Evolutionary conservation across 805 yeast genomes (phyloP).

Genomic region (Candida berthetii): DNA sequence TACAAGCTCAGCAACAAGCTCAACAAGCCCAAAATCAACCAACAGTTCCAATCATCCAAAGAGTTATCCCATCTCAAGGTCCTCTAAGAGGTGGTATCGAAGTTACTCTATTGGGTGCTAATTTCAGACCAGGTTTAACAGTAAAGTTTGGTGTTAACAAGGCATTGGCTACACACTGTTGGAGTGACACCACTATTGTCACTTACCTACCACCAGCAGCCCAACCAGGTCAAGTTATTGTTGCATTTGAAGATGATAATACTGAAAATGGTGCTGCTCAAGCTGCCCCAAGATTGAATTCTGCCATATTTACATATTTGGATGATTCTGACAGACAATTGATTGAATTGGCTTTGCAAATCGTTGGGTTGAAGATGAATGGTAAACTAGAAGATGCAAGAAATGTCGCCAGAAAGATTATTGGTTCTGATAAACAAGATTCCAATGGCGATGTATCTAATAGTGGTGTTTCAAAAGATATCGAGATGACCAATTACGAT

Average conservation of each 20-base stretch:
- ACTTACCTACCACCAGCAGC: conserved; percentile 91
- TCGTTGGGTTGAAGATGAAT: conserved; percentile 95
- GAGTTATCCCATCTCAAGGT: conserved; percentile 94
- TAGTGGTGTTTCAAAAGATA: background rate
- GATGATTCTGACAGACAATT: conserved; percentile 95
- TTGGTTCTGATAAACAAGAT: conserved; percentile 45
- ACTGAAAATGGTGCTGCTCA: conserved; percentile 11
- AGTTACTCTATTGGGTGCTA: conserved; percentile 82
- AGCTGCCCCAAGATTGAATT: conserved; percentile 13
- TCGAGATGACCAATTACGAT: conserved; percentile 2
- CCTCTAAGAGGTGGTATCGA: conserved; percentile 96
- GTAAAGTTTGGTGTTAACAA: conserved; percentile 83
- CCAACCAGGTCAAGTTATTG: conserved; percentile 86
- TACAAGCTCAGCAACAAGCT: conserved; percentile 2
- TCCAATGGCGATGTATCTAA: background rate
- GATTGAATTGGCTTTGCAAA: conserved; percentile 91
- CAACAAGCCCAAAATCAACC: conserved; percentile 8
- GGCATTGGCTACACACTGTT: conserved; percentile 85
- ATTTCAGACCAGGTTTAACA: conserved; percentile 74
- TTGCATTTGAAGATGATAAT: conserved; percentile 62
- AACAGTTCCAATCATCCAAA: conserved; percentile 41
- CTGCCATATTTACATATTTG: conserved; percentile 72
- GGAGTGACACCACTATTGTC: conserved; percentile 93
- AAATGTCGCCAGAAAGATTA: conserved; percentile 86
- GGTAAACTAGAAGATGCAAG: conserved; percentile 94